Evolutionary conservation across 495 filamentous ascomycete species (phyloP), one percentile per base, ranked within the genome.

Genomic region (Podospora conica): DNA sequence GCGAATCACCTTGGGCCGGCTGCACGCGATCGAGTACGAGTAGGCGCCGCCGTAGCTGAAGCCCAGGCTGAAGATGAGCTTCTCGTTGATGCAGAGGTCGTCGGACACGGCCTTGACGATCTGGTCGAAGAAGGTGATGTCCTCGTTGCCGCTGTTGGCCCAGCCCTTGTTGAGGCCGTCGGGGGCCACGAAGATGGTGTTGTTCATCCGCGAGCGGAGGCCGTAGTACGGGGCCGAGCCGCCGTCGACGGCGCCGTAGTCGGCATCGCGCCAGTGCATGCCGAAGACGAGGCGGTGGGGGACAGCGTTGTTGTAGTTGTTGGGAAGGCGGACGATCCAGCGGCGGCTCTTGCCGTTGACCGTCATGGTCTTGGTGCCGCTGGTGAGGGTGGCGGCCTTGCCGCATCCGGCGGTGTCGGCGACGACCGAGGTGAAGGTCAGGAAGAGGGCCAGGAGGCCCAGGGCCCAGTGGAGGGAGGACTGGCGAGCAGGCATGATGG

Each of bases 11-110:
- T 77, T 72, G 0, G 75, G 71, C 12, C 74, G 74, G 3, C 78
- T 71, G 55, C 81, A 83, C 15, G 81, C 81, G 20, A 83, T 68
- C 5, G 75, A 66, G 53, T 79, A 81, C 23, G 77, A 80, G 81
- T 83, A 82, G 18, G 75, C 74, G 9, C 72, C 81, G 31, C 81
- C 81, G 67, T 81, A 84, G 64, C 77, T 80, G 69, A 78, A 84
- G 9, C 81, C 81, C 23, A 76, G 77, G 0, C 79, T 73, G 69
- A 80, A 84, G 62, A 79, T 71, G 24, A 77, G 68, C 59, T 69
- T 76, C 64, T 76, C 64, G 61, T 84, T 72, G 3, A 82, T 66
- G 63, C 82, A 84, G 48, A 82, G 75, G 24, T 79, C 80, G 31
- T 68, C 69, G 25, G 78, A 74, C 11, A 80, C 59, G 9, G 70